Percentiles rank a stretch among this genome's conserved stretches.
These are phyloP conservation scores for Anastatica hierochuntica DNA, from an alignment of 345 rosid genomes.

Conservation along the genomic window DNA sequence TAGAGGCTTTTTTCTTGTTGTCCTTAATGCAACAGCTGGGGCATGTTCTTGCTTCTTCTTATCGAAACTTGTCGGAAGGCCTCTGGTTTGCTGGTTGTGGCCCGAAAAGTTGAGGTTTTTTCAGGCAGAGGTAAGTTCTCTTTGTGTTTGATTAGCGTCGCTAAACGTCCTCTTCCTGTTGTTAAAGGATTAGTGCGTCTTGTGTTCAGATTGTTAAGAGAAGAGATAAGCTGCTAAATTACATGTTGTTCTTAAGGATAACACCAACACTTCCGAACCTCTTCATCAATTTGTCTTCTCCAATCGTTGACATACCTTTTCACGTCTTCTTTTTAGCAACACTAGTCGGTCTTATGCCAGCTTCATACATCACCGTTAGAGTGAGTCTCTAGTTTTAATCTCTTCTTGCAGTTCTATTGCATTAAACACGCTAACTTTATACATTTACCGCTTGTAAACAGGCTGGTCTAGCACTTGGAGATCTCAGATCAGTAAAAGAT, in stretches of 20 bases:
- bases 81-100: slow-evolving; percentile 86
- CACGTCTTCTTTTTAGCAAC: slow-evolving; percentile 88
- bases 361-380: slow-evolving; percentile 84
- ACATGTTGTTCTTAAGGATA: slow-evolving; percentile 89
- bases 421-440: background rate
- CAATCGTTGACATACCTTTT: slow-evolving; percentile 91
- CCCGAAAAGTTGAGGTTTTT: slow-evolving; percentile 86
- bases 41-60: slow-evolving; percentile 91
- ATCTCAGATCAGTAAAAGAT: slow-evolving; percentile 71
- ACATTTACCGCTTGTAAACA: slow-evolving; percentile 12
- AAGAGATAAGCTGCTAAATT: slow-evolving; percentile 82
- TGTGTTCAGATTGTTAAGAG: slow-evolving; percentile 69
- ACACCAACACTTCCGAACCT: slow-evolving; percentile 95
- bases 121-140: slow-evolving; percentile 65
- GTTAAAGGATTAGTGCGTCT: too few relatives aligned
- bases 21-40: slow-evolving; percentile 88
- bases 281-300: slow-evolving; percentile 95
- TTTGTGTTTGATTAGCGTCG: background rate
- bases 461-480: slow-evolving; percentile 85
- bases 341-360: slow-evolving; percentile 84
- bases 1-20: slow-evolving; percentile 77
- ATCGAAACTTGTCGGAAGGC: slow-evolving; percentile 89
- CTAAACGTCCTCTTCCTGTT: too few relatives aligned
- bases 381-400: slow-evolving; percentile 32
- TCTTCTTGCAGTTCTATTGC: background rate